phyloP scores from a whole-genome alignment of 495 filamentous ascomycete species.

The Trichoderma erinaceum region DNA sequence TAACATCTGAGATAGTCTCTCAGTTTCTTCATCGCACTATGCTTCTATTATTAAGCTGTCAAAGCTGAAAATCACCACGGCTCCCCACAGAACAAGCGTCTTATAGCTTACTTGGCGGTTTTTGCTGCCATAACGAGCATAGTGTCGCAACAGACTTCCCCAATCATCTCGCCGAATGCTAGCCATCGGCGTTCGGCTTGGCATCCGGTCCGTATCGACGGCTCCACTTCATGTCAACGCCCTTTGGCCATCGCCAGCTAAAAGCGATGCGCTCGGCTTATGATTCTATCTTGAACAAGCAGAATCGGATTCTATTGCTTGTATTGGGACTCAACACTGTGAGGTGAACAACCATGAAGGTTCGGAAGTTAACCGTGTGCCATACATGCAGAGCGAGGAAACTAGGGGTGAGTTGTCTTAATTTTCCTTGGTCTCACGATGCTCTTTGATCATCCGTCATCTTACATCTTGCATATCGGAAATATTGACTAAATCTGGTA shows the following conservation, averaged over 20 bases:
- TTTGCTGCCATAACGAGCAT: background rate
- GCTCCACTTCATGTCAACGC: slow-evolving; percentile 9
- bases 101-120: background rate
- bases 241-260: slow-evolving; percentile 10
- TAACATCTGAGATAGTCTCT: background rate
- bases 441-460: background rate
- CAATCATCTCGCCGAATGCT: background rate
- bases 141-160: background rate
- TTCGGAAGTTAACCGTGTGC: slow-evolving; percentile 12
- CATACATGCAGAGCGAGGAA: slow-evolving; percentile 15
- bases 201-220: background rate
- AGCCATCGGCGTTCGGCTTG: slow-evolving; percentile 3
- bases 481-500: background rate
- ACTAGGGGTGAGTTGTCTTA: background rate
- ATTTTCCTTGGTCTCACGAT: background rate
- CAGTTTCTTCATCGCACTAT: background rate
- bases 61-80: background rate
- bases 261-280: slow-evolving; percentile 5
- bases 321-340: background rate
- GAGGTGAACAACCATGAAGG: slow-evolving; percentile 7
- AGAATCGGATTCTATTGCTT: background rate
- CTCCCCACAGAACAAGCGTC: background rate
- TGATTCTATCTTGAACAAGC: slow-evolving; percentile 8
- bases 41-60: slow-evolving; percentile 4
- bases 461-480: background rate